A percentile compares a stretch with the other conserved stretches of the same genome.
These are phyloP conservation scores for Colletotrichum sp. DNA, from an alignment of 2,329 filamentous ascomycete species.

Conservation along the genomic window DNA sequence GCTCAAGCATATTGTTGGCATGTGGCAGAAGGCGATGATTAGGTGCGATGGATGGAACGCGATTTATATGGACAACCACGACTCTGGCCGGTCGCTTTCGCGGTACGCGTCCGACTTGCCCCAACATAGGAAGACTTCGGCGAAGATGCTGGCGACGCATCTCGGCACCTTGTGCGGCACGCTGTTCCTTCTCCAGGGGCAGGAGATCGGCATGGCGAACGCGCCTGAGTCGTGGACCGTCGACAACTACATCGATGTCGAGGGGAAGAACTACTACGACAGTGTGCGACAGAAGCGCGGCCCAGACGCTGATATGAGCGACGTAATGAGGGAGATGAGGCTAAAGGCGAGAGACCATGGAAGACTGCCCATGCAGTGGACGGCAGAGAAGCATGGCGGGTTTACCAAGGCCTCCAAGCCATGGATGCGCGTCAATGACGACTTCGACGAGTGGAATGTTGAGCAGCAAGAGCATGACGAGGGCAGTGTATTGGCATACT, in stretches of 20 bases:
- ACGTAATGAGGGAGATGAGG: slow-evolving; percentile 46
- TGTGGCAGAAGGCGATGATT: slow-evolving; percentile 42
- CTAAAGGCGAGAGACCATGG: slow-evolving; percentile 32
- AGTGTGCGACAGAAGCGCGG: slow-evolving; percentile 22
- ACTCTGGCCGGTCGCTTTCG: slow-evolving; percentile 55
- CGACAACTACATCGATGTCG: slow-evolving; percentile 47
- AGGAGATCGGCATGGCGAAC: slow-evolving; percentile 58
- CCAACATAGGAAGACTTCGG: slow-evolving; percentile 38
- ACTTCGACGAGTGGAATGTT: slow-evolving; percentile 25
- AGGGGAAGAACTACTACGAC: slow-evolving; percentile 44
- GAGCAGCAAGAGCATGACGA: slow-evolving; percentile 6
- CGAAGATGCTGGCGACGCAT: slow-evolving; percentile 52
- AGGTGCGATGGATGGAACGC: slow-evolving; percentile 51
- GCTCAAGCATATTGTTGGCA: slow-evolving; percentile 37
- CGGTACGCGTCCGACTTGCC: slow-evolving; percentile 49
- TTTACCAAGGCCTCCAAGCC: slow-evolving; percentile 22
- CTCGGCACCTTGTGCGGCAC: slow-evolving; percentile 46
- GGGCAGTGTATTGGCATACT: slow-evolving; percentile 23
- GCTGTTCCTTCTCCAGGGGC: slow-evolving; percentile 54
- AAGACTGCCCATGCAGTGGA: slow-evolving; percentile 52
- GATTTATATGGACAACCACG: slow-evolving; percentile 61
- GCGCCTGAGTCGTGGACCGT: slow-evolving; percentile 45
- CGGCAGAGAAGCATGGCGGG: slow-evolving; percentile 50
- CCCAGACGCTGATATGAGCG: slow-evolving; percentile 27
- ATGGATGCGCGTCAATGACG: slow-evolving; percentile 32